Conservation (phyloP, 306 rosid genomes). For the Quercus robur region DNA sequence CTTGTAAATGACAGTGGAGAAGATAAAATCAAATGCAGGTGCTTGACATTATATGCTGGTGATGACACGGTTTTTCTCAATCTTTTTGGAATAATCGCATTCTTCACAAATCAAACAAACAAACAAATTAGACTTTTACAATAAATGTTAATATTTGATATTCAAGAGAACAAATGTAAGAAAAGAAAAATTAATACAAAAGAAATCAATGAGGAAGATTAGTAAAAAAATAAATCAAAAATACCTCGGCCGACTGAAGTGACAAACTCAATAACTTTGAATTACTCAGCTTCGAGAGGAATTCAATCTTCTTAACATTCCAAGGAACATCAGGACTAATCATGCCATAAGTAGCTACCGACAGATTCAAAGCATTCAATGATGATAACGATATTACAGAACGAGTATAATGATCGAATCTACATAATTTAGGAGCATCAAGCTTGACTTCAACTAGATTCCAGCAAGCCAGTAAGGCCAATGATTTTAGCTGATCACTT, state of each 20-base stretch:
- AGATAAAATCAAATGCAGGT: neutral
- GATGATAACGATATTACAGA: neutral
- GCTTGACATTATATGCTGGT: slow-evolving; percentile 13
- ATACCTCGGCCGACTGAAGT: neutral
- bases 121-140: neutral
- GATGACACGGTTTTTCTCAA: slow-evolving; percentile 3
- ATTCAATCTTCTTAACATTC: slow-evolving; percentile 8
- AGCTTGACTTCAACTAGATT: slow-evolving; percentile 16
- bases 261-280: neutral
- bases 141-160: neutral
- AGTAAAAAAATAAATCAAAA: too few relatives aligned
- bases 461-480: slow-evolving; percentile 7
- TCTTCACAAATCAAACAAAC: neutral
- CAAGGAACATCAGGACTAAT: neutral
- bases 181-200: neutral
- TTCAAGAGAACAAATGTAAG: neutral
- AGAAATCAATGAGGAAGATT: neutral
- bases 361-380: neutral
- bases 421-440: slow-evolving; percentile 23
- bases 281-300: neutral
- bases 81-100: neutral
- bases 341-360: neutral
- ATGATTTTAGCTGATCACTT: slow-evolving; percentile 10
- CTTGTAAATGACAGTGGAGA: neutral
- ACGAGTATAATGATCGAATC: neutral